Evolutionary conservation across 306 rosid species (phyloP).

Genomic region (Citrullus mucosospermus): DNA sequence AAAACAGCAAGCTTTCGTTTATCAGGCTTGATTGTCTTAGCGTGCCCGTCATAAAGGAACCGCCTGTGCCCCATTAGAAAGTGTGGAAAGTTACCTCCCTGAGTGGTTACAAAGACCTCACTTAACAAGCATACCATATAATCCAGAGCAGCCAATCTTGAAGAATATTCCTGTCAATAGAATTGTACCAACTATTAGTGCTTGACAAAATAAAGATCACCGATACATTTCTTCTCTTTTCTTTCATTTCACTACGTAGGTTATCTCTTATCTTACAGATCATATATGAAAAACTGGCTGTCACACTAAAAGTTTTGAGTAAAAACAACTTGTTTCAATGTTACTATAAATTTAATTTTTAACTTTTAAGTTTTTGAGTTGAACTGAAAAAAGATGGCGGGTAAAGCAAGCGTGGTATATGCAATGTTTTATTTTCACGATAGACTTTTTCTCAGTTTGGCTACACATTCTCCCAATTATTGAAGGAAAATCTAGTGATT

Average conservation of each 20-base stretch:
- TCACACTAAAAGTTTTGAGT: neutral
- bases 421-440: neutral
- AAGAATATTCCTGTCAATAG: slow-evolving; percentile 65
- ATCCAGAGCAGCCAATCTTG: slow-evolving; percentile 91
- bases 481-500: neutral
- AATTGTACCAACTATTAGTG: neutral
- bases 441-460: neutral
- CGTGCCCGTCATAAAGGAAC: slow-evolving; percentile 66
- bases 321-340: neutral
- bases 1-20: slow-evolving; percentile 78
- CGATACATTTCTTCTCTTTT: neutral
- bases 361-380: neutral
- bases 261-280: neutral
- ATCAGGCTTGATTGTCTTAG: slow-evolving; percentile 87
- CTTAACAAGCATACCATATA: slow-evolving; percentile 76
- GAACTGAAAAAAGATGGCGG: neutral
- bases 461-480: neutral
- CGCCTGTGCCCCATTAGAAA: slow-evolving; percentile 97
- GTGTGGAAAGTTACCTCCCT: slow-evolving; percentile 98
- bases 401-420: neutral
- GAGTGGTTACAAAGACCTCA: slow-evolving; percentile 94
- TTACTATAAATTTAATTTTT: neutral
- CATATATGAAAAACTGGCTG: neutral
- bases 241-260: neutral
- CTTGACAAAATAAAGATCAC: neutral